phyloP scores from a whole-genome alignment of 2,329 filamentous ascomycete genomes.

The Sclerotinia sclerotiorum region DNA sequence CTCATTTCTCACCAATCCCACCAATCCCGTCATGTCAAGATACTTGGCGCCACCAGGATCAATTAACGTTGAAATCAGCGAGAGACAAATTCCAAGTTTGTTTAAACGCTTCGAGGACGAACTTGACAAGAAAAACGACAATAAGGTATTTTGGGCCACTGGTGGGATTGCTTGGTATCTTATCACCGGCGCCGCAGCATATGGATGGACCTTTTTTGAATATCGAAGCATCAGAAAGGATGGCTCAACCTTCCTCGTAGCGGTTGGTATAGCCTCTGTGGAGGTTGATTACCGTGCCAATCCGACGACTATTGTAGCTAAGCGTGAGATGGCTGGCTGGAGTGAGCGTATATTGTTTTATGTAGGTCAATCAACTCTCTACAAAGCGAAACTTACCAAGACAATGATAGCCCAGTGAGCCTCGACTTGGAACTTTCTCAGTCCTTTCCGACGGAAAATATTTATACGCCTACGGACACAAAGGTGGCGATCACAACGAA shows the following conservation, averaged over 20 bases:
- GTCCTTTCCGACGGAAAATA: constrained; percentile 21
- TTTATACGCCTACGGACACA: constrained; percentile 31
- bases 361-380: background rate
- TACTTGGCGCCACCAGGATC: constrained; percentile 22
- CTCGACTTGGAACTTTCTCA: constrained; percentile 28
- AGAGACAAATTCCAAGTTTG: constrained; percentile 20
- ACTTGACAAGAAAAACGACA: constrained; percentile 14
- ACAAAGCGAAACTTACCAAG: background rate
- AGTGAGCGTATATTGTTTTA: constrained; percentile 12
- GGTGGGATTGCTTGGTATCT: constrained; percentile 20
- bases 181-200: constrained; percentile 7
- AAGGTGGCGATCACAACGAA: constrained; percentile 23
- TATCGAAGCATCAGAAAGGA: constrained; percentile 10
- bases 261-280: constrained; percentile 20
- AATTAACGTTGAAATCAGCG: constrained; percentile 15
- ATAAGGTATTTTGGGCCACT: constrained; percentile 15
- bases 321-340: constrained; percentile 14
- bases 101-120: constrained; percentile 19
- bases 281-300: constrained; percentile 16
- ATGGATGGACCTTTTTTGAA: constrained; percentile 23
- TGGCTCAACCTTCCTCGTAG: constrained; percentile 15
- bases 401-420: constrained; percentile 22
- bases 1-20: constrained; percentile 9
- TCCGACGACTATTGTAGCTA: constrained; percentile 14
- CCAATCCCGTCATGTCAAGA: constrained; percentile 24